Base-by-base conservation (phyloP, 169 alveolate species). In the Cryptosporidium ryanae region DNA sequence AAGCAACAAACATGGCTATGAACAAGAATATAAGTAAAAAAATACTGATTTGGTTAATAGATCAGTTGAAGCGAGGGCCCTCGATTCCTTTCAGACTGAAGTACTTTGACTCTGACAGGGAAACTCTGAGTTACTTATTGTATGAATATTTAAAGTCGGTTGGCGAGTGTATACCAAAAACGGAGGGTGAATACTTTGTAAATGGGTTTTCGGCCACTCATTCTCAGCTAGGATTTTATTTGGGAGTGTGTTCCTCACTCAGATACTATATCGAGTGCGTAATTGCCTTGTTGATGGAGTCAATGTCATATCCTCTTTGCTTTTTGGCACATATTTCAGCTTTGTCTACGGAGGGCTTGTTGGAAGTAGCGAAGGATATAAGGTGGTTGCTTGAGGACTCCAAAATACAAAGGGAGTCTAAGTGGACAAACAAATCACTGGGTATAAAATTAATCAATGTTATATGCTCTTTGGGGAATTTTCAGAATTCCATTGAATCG, bases 361-460 rank as follows among this genome's bases (percentile, higher is more conserved):
- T 70, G 32, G 87, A 76, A 0, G 59, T 64, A 7, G 43, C 71
- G 18, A 76, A 70, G 23, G 63, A 34, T 31, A 23, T 76, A 23
- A 76, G 34, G 2, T 76, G 87, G 87, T 59, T 76, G 12, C 64
- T 76, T 12, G 87, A 76, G 6, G 87, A 76, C 57, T 76, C 87
- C 12, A 76, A 76, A 18, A 43, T 76, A 23, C 23, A 15, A 12
- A 76, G 87, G 15, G 71, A 76, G 1, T 21, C 18, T 1, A 38
- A 10, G 32, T 55, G 68, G 68, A 29, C 55, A 38, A 59, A 76
- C 8, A 18, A 76, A 38, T 25, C 3, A 15, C 59, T 76, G 25
- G 68, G 68, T 25, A 50, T 76, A 43, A 59, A 43, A 31, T 44
- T 76, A n/a, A 44, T 64, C 25, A 46, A 76, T 52, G 12, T 55